phyloP scores from a whole-genome alignment of 2,329 filamentous ascomycete genomes.

The Penicillium polonicum region DNA sequence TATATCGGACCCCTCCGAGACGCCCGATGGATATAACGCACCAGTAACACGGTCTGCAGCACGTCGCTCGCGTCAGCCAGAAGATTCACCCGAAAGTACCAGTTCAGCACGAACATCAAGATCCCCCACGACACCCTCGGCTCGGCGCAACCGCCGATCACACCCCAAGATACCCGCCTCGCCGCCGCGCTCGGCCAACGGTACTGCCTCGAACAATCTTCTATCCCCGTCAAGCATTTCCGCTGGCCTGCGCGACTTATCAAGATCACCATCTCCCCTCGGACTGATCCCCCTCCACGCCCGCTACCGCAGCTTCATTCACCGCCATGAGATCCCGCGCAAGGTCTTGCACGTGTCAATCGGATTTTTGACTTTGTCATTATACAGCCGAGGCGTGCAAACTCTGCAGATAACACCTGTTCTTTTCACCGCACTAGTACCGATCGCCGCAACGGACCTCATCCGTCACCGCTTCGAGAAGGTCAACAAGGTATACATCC shows the following conservation, averaged over 20 bases:
- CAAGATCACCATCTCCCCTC: conserved; percentile 85
- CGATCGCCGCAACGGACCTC: conserved; percentile 78
- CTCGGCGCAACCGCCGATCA: conserved; percentile 34
- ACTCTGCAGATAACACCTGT: conserved; percentile 76
- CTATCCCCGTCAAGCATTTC: conserved; percentile 48
- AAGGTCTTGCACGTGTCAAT: conserved; percentile 95
- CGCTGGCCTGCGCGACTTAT: conserved; percentile 82
- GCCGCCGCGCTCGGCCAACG: conserved; percentile 38
- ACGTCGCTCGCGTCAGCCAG: conserved; percentile 52
- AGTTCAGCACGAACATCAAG: conserved; percentile 52
- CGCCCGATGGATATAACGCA: conserved; percentile 65
- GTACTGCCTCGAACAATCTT: conserved; percentile 40
- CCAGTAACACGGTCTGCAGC: conserved; percentile 76
- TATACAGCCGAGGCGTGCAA: conserved; percentile 79
- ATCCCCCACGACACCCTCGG: conserved; percentile 18
- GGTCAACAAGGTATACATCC: conserved; percentile 86
- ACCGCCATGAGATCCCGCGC: conserved; percentile 94
- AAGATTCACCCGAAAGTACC: conserved; percentile 46
- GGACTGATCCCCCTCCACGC: conserved; percentile 94
- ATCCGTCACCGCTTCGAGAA: conserved; percentile 77
- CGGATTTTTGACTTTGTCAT: conserved; percentile 84
- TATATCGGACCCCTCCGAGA: conserved; percentile 50
- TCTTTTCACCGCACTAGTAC: conserved; percentile 75
- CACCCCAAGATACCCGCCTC: conserved; percentile 44
- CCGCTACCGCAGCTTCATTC: conserved; percentile 86